Evolutionary conservation across 2,329 filamentous ascomycete genomes (phyloP).

Genomic region (Trichoderma gracile): DNA sequence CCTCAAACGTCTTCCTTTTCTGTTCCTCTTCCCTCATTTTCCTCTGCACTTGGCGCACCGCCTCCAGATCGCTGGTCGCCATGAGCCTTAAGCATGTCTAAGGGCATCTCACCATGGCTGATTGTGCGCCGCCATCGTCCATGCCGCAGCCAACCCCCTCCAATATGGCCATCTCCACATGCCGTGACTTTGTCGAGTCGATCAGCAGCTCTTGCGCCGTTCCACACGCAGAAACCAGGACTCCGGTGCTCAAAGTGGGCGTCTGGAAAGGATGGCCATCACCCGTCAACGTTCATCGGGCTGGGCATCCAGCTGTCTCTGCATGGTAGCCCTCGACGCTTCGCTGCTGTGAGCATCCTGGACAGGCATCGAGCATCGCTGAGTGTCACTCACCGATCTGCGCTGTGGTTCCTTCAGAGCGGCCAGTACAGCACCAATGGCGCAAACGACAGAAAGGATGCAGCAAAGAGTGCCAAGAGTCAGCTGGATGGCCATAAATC

Average conservation of each 20-base stretch:
- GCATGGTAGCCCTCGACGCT: background rate
- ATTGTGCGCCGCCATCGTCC: conserved; percentile 40
- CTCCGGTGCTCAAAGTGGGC: background rate
- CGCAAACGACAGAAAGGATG: background rate
- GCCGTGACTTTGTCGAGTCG: conserved; percentile 1
- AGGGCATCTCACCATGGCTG: conserved; percentile 41
- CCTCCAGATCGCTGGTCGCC: conserved; percentile 31
- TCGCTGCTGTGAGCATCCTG: conserved; percentile 1
- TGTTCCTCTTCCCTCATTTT: background rate
- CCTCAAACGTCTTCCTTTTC: background rate
- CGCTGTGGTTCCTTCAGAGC: conserved; percentile 11
- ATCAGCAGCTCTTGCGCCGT: conserved; percentile 15
- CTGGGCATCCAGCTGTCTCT: background rate
- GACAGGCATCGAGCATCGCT: conserved; percentile 9
- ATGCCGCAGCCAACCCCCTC: conserved; percentile 30
- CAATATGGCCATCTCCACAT: conserved; percentile 13
- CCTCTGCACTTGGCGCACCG: conserved; percentile 11
- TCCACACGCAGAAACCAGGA: background rate
- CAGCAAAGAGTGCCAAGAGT: background rate
- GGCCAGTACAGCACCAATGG: conserved; percentile 13
- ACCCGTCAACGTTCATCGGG: background rate
- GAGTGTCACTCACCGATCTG: background rate
- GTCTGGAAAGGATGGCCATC: conserved; percentile 1
- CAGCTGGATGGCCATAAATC: background rate
- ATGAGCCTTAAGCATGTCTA: conserved; percentile 48